Conservation (phyloP, 1,139 yeast genomes). For the Lodderomyces orthopsilosis region DNA sequence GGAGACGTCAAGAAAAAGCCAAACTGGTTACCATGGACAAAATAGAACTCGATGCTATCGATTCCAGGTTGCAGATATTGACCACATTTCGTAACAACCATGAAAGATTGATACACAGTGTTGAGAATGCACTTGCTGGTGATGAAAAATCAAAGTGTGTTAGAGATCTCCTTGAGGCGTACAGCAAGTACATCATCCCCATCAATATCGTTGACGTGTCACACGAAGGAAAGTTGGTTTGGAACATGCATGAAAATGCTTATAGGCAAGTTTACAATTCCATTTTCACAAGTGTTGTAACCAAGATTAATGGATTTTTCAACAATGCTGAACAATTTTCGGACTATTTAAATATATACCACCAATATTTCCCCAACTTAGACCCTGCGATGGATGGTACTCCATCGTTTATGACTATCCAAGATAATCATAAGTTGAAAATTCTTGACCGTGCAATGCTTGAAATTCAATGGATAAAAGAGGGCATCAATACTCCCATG, state of each 20-base stretch:
- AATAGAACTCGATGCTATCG: constrained; percentile 39
- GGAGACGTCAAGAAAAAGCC: constrained; percentile 74
- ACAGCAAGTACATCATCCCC: constrained; percentile 27
- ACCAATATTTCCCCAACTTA: constrained; percentile 14
- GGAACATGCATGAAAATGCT: constrained; percentile 30
- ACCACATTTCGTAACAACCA: constrained; percentile 52
- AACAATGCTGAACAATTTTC: constrained; percentile 25
- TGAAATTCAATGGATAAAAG: constrained; percentile 25
- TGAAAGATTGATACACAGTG: constrained; percentile 47
- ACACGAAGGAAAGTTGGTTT: constrained; percentile 30
- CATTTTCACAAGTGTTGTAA: constrained; percentile 22
- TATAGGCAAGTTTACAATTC: constrained; percentile 24
- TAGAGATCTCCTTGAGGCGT: constrained; percentile 29
- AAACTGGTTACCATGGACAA: constrained; percentile 60
- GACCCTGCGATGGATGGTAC: neutral
- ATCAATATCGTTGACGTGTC: constrained; percentile 34
- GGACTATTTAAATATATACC: constrained; percentile 31
- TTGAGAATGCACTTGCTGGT: constrained; percentile 24
- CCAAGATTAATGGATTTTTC: constrained; percentile 26
- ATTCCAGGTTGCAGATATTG: constrained; percentile 46
- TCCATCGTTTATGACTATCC: constrained; percentile 19
- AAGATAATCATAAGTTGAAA: constrained; percentile 35
- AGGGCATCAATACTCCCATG: constrained; percentile 1
- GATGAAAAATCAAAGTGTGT: constrained; percentile 17
- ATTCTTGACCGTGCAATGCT: constrained; percentile 29